Evolutionary conservation across 176 grass and related monocot genomes (phyloP).

Genomic region (Oryza longistaminata): DNA sequence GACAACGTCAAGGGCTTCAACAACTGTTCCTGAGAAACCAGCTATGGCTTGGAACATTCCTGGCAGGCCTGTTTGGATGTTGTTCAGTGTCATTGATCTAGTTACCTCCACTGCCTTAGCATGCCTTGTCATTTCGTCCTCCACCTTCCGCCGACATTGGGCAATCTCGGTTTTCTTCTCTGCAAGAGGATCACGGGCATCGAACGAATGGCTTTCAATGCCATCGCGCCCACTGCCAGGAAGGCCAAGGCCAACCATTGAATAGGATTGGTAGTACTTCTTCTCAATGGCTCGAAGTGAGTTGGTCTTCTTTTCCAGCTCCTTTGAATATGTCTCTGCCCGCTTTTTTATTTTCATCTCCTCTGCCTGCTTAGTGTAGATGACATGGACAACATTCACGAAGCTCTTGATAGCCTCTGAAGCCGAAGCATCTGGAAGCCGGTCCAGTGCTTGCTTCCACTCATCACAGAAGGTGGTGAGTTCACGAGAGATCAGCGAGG

Average conservation of each 20-base stretch:
- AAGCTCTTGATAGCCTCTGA: slow-evolving; percentile 98
- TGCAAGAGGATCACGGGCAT: slow-evolving; percentile 78
- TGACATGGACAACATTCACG: slow-evolving; percentile 83
- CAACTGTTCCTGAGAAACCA: slow-evolving; percentile 81
- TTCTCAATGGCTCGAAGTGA: slow-evolving; percentile 83
- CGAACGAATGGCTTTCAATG: slow-evolving; percentile 61
- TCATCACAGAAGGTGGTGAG: slow-evolving; percentile 92
- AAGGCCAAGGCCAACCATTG: slow-evolving; percentile 77
- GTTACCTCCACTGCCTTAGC: slow-evolving; percentile 85
- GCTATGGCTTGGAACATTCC: slow-evolving; percentile 95
- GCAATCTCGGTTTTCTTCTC: slow-evolving; percentile 93
- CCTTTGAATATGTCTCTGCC: slow-evolving; percentile 69
- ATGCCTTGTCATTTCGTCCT: slow-evolving; percentile 87
- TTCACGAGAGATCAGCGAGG: slow-evolving; percentile 64
- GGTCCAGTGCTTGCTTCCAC: slow-evolving; percentile 97
- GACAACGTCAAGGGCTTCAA: slow-evolving; percentile 69
- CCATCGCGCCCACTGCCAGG: slow-evolving; percentile 66
- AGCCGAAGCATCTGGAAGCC: slow-evolving; percentile 85
- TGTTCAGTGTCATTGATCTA: slow-evolving; percentile 89
- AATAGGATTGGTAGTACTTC: slow-evolving; percentile 96
- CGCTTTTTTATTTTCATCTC: slow-evolving; percentile 93
- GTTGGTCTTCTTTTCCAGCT: slow-evolving; percentile 89
- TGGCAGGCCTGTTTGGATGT: slow-evolving; percentile 94
- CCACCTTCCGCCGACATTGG: slow-evolving; percentile 71
- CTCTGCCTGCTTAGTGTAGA: slow-evolving; percentile 92